These are phyloP conservation scores for Stachybotrys chlorohalonatus DNA, from an alignment of 2,329 filamentous ascomycete species.

Conservation along the genomic window DNA sequence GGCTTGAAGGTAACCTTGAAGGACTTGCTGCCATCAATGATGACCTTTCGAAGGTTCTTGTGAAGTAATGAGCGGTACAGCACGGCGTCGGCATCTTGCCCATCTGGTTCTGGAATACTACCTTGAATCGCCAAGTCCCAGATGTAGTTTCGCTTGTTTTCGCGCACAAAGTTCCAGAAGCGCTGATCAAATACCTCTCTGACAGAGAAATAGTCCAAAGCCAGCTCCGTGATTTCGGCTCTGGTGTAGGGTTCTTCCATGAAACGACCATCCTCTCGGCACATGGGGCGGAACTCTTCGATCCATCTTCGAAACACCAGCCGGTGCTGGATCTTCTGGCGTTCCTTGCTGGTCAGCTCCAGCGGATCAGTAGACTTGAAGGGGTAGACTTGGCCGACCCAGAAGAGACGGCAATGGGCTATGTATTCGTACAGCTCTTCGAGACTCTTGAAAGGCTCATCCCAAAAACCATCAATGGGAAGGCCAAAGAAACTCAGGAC, in stretches of 20 bases:
- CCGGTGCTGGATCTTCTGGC: constrained; percentile 40
- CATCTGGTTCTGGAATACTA: constrained; percentile 17
- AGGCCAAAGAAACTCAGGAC: constrained; percentile 58
- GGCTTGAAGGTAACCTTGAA: constrained; percentile 23
- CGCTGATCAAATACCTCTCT: not conserved
- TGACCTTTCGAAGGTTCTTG: constrained; percentile 37
- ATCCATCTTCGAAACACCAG: constrained; percentile 52
- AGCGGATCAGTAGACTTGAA: no score
- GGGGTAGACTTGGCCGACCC: constrained; percentile 19
- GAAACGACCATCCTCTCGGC: constrained; percentile 16
- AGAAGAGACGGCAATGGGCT: constrained; percentile 49
- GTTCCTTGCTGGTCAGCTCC: not conserved
- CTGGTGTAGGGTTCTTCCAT: not conserved
- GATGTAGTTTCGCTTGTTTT: constrained; percentile 31
- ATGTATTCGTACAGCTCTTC: constrained; percentile 55
- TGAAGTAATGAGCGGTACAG: constrained; percentile 23
- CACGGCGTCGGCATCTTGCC: constrained; percentile 11
- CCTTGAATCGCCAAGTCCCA: constrained; percentile 36
- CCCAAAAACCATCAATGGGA: constrained; percentile 34
- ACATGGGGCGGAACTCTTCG: constrained; percentile 51
- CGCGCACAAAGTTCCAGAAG: constrained; percentile 7
- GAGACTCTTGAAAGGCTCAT: constrained; percentile 42
- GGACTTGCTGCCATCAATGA: constrained; percentile 33
- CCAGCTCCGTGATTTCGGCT: not conserved
- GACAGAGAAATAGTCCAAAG: not conserved